phyloP scores from a whole-genome alignment of 2,329 filamentous ascomycete species.

The Cercospora janseana region DNA sequence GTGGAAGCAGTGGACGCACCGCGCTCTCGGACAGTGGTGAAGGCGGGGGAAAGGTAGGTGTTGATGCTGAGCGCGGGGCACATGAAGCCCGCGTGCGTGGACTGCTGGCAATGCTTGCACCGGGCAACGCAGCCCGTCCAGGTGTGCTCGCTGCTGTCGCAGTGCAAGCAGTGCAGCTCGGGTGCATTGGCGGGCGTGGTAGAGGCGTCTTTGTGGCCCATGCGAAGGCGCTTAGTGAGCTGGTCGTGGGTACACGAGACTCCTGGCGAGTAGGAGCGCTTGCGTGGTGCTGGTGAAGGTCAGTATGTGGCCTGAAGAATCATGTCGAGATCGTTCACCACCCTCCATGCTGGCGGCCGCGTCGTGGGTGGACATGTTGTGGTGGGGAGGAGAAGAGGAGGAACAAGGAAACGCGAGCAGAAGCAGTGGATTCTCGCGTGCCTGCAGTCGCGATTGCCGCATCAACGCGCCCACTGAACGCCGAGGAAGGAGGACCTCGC shows the following conservation, averaged over 20 bases:
- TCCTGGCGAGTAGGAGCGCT: constrained; percentile 4
- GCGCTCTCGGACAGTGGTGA: neutral
- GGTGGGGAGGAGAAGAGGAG: neutral
- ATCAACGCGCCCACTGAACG: too few species aligned
- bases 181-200: neutral
- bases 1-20: neutral
- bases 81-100: neutral
- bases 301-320: neutral
- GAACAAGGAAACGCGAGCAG: neutral
- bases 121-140: neutral
- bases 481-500: too few species aligned
- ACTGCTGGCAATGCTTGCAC: constrained; percentile 13
- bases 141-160: constrained; percentile 4
- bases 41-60: neutral
- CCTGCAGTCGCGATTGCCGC: too few species aligned
- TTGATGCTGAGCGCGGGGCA: constrained; percentile 1
- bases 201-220: neutral
- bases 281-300: neutral
- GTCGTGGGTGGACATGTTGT: neutral
- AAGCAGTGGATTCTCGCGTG: too few species aligned
- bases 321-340: neutral
- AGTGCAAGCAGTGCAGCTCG: constrained; percentile 9
- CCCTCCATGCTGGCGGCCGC: neutral
- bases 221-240: neutral
- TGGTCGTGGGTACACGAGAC: neutral